Percentiles rank a stretch among this genome's conserved stretches.
These are phyloP conservation scores for Yamadazyma phyllophila DNA, from an alignment of 805 yeast species.

Conservation along the genomic window DNA sequence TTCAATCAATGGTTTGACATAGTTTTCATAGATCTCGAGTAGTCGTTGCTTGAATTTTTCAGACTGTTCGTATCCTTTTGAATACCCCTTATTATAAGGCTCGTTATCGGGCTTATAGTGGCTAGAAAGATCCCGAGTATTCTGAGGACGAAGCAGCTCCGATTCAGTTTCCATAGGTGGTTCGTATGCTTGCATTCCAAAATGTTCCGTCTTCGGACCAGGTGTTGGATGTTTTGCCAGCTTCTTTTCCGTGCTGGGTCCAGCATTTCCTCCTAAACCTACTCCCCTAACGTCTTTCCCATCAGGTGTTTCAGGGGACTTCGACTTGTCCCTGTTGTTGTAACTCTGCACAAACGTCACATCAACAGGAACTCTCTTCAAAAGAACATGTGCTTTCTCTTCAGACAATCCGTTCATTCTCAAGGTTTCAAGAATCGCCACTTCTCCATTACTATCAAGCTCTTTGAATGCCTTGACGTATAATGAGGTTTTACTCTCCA, in stretches of 20 bases:
- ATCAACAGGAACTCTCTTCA: constrained; percentile 23
- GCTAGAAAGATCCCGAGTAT: not conserved
- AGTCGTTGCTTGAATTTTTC: constrained; percentile 19
- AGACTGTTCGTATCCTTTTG: constrained; percentile 31
- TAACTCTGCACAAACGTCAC: constrained; percentile 24
- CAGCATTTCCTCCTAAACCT: too few species aligned
- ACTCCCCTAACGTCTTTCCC: too few species aligned
- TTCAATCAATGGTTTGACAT: constrained; percentile 15
- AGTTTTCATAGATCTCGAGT: constrained; percentile 9
- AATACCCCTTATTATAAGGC: constrained; percentile 38
- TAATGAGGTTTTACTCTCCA: constrained; percentile 48
- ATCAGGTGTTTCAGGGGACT: too few species aligned
- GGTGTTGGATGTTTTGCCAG: too few species aligned
- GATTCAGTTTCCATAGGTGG: constrained; percentile 1
- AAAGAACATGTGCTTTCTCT: constrained; percentile 17
- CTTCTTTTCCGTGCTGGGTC: too few species aligned
- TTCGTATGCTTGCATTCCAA: constrained; percentile 20
- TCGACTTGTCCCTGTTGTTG: too few species aligned
- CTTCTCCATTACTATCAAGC: constrained; percentile 38
- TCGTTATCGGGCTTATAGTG: constrained; percentile 12
- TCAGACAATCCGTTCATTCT: constrained; percentile 21
- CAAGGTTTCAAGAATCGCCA: constrained; percentile 28
- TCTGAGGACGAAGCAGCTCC: not conserved
- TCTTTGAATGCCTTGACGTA: constrained; percentile 41
- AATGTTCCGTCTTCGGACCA: too few species aligned